Base-by-base conservation (phyloP, 306 rosid species). In the Quercus gilva region DNA sequence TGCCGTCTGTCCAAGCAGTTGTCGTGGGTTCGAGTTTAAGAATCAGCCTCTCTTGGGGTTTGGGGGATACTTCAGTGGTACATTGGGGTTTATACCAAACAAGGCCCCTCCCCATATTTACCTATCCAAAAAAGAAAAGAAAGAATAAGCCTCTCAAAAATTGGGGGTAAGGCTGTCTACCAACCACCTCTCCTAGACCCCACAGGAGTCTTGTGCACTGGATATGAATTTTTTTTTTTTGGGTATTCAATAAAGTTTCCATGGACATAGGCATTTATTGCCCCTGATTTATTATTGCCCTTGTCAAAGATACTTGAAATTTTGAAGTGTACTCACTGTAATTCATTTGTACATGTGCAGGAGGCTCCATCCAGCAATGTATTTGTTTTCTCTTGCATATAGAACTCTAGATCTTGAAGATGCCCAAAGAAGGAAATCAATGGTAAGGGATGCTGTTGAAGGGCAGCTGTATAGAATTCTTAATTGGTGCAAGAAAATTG, bases 311-410 rank as follows among this genome's bases (percentile, higher is more conserved):
- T 35, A 67, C 72, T 67, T 20, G 25, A 13, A 2, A 6, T 35
- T 67, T 67, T 13, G 25, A 33, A 35, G 17, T 9, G 18, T 5
- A 33, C 86, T 82, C 67, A 89, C 78, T 28, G 26, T 79, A 61
- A 33, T 67, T 67, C 76, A 74, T 81, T 76, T 61, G 13, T 78
- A 43, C 76, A 74, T 82, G 43, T 81, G 89, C 92, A 94, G 98
- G 88, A 91, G 98, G 84, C 91, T 94, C 75, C 98, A 92, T 81
- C 98, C 98, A 65, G 97, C 98, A 25, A 89, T 94, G 92, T 94
- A 92, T 85, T 87, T 94, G 74, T 90, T 94, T 78, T 86, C 94
- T 79, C 96, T 94, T 81, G 98, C 95, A 70, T 92, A 94, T 79
- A 87, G 98, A 83, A 90, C 98, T 69, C 92, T 94, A 80, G 98